These are phyloP conservation scores for Colletotrichum kahawae DNA, from an alignment of 2,329 filamentous ascomycete species.

Conservation along the genomic window DNA sequence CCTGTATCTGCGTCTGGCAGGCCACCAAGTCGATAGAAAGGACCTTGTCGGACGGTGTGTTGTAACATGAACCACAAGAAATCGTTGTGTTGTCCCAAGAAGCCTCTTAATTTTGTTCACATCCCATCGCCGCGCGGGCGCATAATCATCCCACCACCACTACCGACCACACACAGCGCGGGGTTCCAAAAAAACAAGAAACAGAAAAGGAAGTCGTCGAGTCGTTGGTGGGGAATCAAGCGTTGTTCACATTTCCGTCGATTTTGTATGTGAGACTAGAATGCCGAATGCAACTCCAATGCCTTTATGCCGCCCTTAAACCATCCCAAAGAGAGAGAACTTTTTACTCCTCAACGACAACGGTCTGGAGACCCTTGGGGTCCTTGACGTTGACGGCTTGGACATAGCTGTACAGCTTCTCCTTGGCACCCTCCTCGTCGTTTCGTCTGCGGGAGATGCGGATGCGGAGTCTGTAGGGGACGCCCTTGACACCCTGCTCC, in stretches of 20 bases:
- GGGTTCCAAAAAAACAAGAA: constrained; percentile 3
- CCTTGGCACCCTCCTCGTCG: constrained; percentile 99
- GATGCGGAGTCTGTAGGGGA: constrained; percentile 95
- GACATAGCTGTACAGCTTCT: constrained; percentile 99
- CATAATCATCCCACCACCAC: constrained; percentile 7
- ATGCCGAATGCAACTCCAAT: constrained; percentile 53
- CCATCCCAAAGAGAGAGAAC: constrained; percentile 43
- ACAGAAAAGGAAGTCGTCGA: constrained; percentile 17
- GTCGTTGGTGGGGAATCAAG: constrained; percentile 25
- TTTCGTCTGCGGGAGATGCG: constrained; percentile 99
- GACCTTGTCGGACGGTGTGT: constrained; percentile 5
- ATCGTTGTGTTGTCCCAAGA: neutral
- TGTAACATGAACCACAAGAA: neutral
- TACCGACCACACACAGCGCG: neutral
- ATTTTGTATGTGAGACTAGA: constrained; percentile 35
- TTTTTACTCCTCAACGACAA: constrained; percentile 78
- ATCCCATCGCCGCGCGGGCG: neutral
- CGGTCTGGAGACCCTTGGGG: constrained; percentile 95
- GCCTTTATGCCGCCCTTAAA: constrained; percentile 46
- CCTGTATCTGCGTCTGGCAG: constrained; percentile 15
- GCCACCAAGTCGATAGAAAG: constrained; percentile 9
- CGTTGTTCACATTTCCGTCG: constrained; percentile 26
- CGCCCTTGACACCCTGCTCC: constrained; percentile 99
- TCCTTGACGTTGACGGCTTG: constrained; percentile 99
- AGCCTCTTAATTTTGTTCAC: constrained; percentile 1